Evolutionary conservation across 768 basidiomycete species (phyloP).

Genomic region (Auriscalpium orientale): DNA sequence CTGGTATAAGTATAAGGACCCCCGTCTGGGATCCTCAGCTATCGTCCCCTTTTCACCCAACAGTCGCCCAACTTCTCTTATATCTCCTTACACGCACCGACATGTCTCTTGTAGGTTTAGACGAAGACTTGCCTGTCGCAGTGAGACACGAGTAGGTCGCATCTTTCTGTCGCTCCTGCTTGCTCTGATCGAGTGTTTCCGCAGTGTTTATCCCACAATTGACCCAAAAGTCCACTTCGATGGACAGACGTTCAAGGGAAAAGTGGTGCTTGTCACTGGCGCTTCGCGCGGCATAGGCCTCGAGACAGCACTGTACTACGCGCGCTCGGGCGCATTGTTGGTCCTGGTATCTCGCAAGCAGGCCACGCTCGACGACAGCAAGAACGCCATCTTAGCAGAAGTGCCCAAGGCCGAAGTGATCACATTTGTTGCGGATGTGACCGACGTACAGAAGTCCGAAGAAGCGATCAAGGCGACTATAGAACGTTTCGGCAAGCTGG

Average conservation of each 20-base stretch:
- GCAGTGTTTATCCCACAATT: constrained; percentile 20
- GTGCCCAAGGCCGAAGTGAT: constrained; percentile 11
- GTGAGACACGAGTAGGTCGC: too few relatives aligned
- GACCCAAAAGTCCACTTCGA: constrained; percentile 16
- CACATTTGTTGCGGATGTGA: constrained; percentile 20
- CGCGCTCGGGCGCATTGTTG: constrained; percentile 22
- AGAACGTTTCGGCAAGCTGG: constrained; percentile 20
- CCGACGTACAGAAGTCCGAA: constrained; percentile 14
- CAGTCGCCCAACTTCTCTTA: too few relatives aligned
- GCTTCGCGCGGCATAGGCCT: constrained; percentile 22
- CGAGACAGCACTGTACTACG: constrained; percentile 19
- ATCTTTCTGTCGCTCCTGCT: too few relatives aligned
- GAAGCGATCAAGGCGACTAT: constrained; percentile 18
- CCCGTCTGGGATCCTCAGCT: too few relatives aligned
- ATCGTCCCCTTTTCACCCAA: too few relatives aligned
- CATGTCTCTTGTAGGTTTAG: too few relatives aligned
- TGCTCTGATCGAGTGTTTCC: background rate
- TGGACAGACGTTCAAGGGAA: constrained; percentile 14
- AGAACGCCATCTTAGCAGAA: constrained; percentile 11
- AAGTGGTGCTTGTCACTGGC: constrained; percentile 23
- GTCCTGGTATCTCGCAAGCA: constrained; percentile 17
- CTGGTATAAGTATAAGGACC: too few relatives aligned
- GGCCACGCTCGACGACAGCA: constrained; percentile 16
- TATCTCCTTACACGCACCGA: too few relatives aligned
- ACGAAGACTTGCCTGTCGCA: too few relatives aligned